Evolutionary conservation across 371 early-diverging fungal species (phyloP), one percentile per base, ranked within the genome.

Genomic region (Lichtheimia corymbifera): DNA sequence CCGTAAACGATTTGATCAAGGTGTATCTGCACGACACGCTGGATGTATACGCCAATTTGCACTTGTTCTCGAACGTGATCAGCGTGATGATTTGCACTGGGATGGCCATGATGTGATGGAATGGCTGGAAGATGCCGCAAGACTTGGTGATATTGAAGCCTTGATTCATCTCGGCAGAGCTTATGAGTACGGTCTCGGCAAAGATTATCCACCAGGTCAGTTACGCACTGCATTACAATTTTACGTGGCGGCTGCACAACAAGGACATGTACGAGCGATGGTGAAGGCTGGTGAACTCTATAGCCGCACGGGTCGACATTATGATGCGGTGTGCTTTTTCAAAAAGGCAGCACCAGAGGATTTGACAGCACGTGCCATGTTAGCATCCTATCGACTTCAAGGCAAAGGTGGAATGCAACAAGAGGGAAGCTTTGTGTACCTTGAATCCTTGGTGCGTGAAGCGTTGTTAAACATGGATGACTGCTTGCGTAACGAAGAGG

Each of bases 1-100:
- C 12, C 52, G 20, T 12, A 54, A 40, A 25, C 52, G 55, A 7
- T 69, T 62, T 35, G 55, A 65, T 30, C 53, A 65, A 55, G 61
- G 65, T 12, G 63, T 55, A 0, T 62, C 65, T 14, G 59, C 55
- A 7, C 55, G 63, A 11, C 61, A 69, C 28, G 50, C 65, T 7
- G 62, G 63, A 17, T 64, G 62, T 18, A 69, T 69, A 62, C 69
- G 69, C 0, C 65, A 64, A 44, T 52, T 61, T 13, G 69, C 69
- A 2, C 28, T 69, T 15, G 12, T 62, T 11, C 44, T 65, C 14
- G 42, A 69, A 50, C 62, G 50, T 18, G 62, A 57, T 27, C 54
- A 42, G n/a, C 57, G 35, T 7, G 61, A 58, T 20, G 49, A 53
- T 3, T 4, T 40, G 5, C 40, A 60, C 4, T 58, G 59, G 66